phyloP scores from a whole-genome alignment of 352 stramenopile genomes.

The Pythium diclinum region DNA sequence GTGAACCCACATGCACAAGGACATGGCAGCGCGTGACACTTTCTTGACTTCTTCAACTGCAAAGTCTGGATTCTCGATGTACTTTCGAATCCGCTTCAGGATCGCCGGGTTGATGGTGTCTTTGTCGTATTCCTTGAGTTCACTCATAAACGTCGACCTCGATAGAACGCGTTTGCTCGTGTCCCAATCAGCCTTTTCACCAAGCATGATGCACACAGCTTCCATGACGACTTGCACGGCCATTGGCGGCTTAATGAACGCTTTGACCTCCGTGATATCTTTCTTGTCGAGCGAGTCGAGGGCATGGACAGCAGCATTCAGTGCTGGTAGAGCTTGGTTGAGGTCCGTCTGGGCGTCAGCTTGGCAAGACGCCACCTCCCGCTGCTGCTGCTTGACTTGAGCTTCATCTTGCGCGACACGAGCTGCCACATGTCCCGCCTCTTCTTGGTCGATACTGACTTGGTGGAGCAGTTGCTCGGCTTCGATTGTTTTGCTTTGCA shows the following conservation, averaged over 20 bases:
- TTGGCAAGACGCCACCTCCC: constrained; percentile 57
- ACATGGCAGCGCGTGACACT: constrained; percentile 74
- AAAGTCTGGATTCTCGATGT: constrained; percentile 84
- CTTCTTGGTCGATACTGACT: constrained; percentile 58
- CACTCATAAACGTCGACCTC: constrained; percentile 65
- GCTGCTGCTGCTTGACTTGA: constrained; percentile 60
- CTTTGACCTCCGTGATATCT: constrained; percentile 86
- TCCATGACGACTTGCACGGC: constrained; percentile 86
- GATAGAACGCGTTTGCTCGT: constrained; percentile 79
- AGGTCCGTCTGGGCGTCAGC: constrained; percentile 74
- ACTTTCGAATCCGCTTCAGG: constrained; percentile 79
- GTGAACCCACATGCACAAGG: constrained; percentile 88
- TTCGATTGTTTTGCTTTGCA: constrained; percentile 59
- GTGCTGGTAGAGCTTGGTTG: constrained; percentile 63
- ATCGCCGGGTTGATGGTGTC: constrained; percentile 55
- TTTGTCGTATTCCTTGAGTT: constrained; percentile 88
- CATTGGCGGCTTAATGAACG: constrained; percentile 80
- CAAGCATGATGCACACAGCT: constrained; percentile 85
- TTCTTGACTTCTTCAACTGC: constrained; percentile 82
- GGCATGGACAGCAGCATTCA: constrained; percentile 68
- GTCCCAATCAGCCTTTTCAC: constrained; percentile 83
- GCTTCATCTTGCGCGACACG: constrained; percentile 58
- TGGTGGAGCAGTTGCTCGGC: constrained; percentile 57
- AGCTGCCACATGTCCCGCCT: constrained; percentile 44
- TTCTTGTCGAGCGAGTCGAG: constrained; percentile 85